A percentile compares a stretch with the other conserved stretches of the same genome.
These are phyloP conservation scores for Groenewaldozyma salmanticensis DNA, from an alignment of 805 yeast genomes.

Conservation along the genomic window DNA sequence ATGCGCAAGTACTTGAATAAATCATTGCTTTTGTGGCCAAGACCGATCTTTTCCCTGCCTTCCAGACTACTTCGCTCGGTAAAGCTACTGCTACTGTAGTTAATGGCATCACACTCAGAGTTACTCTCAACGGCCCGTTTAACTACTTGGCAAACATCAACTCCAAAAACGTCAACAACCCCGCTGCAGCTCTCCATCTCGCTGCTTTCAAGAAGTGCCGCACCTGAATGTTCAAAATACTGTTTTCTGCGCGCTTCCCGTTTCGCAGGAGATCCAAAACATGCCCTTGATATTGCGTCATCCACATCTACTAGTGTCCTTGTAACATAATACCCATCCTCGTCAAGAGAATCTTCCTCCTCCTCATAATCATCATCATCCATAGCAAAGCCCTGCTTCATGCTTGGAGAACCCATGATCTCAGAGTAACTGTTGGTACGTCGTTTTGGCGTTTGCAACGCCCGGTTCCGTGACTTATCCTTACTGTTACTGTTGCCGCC, in stretches of 20 bases:
- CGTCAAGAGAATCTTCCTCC: constrained; percentile 18
- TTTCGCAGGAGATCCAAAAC: constrained; percentile 31
- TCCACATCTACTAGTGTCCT: constrained; percentile 21
- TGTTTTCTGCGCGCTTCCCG: constrained; percentile 21
- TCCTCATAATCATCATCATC: constrained; percentile 7
- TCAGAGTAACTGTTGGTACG: too few species aligned
- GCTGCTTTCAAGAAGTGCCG: constrained; percentile 10
- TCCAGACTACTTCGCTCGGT: neutral
- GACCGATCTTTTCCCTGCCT: neutral
- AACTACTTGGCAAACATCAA: constrained; percentile 43
- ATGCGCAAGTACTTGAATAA: constrained; percentile 4
- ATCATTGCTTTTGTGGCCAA: too few species aligned
- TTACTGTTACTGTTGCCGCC: neutral
- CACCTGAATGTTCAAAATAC: constrained; percentile 21
- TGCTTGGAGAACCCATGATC: constrained; percentile 11
- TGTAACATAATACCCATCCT: constrained; percentile 29
- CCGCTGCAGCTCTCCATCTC: neutral
- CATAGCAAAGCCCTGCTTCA: too few species aligned
- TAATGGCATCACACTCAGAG: constrained; percentile 1
- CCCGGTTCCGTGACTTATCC: too few species aligned
- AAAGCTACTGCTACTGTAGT: neutral
- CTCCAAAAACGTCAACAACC: constrained; percentile 44
- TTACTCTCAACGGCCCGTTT: constrained; percentile 33
- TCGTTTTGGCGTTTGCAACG: too few species aligned
- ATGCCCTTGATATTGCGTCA: constrained; percentile 25